Evolutionary conservation across 116 monocot genomes (phyloP), one percentile per base, ranked within the genome.

Genomic region (Phalaenopsis hybrid): DNA sequence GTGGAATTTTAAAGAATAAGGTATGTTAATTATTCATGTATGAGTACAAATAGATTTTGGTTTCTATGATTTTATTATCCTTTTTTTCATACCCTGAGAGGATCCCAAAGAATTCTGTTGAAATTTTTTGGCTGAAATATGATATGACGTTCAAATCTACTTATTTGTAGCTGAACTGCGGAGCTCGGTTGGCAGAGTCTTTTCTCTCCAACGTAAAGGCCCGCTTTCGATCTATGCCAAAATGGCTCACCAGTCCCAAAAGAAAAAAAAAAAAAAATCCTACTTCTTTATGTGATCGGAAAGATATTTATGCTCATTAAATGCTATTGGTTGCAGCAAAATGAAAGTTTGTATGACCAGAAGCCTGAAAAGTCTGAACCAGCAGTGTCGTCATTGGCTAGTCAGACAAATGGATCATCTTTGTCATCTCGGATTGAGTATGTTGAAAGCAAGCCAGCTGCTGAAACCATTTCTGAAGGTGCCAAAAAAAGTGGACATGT

Each of bases 341-440:
- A 81, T 89, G 98, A 93, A 83, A 93, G 86, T 75, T 92, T 98
- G 4, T 98, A 98, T 86, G 95, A 98, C 57, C 98, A 98, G 83
- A 93, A 94, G 78, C 98, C 98, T 82, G 95, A 98, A 89, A 94
- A 95, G 59, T 91, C 90, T 75, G 86, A 85, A 44, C 86, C 88
- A 16, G 85, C 59, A 41, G 85, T 87, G 34, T 81, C 83, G 83
- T 78, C 89, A 44, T 45, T 82, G 51, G 59, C 79, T 84, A 78
- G 16, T 78, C 41, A 84, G 15, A 74, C 85, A 43, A 50, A 46
- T 78, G 88, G 85, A 49, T 82, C 82, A 65, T 86, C 96, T 5
- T 21, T 25, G 12, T 89, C 90, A 82, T 98, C 98, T 48, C 88
- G 93, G 41, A 95, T 95, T 85, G 95, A 98, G 76, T 98, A 95